phyloP scores from a whole-genome alignment of 176 grass and related monocot genomes.

The Puya raimondii region DNA sequence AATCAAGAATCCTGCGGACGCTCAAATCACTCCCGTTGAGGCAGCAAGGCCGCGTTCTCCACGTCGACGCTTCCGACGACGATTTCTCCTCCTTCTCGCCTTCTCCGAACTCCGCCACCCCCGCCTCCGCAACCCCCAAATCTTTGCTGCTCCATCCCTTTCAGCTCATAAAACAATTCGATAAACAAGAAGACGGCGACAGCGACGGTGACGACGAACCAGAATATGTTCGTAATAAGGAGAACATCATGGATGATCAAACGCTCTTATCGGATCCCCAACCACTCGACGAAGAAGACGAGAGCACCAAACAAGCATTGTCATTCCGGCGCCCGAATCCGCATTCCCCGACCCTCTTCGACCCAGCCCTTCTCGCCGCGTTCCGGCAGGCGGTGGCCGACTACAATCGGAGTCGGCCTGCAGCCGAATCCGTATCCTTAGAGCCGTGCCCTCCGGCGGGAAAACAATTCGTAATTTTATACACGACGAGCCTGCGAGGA shows the following conservation, averaged over 20 bases:
- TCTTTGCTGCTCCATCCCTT: constrained; percentile 19
- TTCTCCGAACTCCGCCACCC: constrained; percentile 22
- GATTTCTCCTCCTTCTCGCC: constrained; percentile 28
- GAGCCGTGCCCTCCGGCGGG: constrained; percentile 45
- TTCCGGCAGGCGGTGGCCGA: constrained; percentile 59
- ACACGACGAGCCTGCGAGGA: constrained; percentile 67
- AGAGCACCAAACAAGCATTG: background rate
- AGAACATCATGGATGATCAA: background rate
- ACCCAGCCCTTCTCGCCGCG: constrained; percentile 78
- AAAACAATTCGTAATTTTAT: constrained; percentile 33
- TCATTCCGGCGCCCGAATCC: constrained; percentile 57
- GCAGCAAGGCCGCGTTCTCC: constrained; percentile 14
- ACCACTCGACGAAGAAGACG: background rate
- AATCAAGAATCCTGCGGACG: constrained; percentile 30
- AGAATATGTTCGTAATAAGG: too few relatives aligned
- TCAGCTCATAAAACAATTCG: constrained; percentile 21
- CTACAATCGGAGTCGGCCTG: constrained; percentile 19
- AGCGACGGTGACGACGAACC: background rate
- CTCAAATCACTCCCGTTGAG: constrained; percentile 28
- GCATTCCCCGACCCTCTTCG: constrained; percentile 61
- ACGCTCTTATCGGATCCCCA: background rate
- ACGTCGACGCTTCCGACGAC: constrained; percentile 28
- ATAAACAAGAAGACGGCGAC: background rate
- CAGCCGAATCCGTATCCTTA: constrained; percentile 36
- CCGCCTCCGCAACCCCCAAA: background rate